Evolutionary conservation across 148 eudicot genomes (phyloP), one percentile per base, ranked within the genome.

Genomic region (Tetragonia tetragonoides): DNA sequence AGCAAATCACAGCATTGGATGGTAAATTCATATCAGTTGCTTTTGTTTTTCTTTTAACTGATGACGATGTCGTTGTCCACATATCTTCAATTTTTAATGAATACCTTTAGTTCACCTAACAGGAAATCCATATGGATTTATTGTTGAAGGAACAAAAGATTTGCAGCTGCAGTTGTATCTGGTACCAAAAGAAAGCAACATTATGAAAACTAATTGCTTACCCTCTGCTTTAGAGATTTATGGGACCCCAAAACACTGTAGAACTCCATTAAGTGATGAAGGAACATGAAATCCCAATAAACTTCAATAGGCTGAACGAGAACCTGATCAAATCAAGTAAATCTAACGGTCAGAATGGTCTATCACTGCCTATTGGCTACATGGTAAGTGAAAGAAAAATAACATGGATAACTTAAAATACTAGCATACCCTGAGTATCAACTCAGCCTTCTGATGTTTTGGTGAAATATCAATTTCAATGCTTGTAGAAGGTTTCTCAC

Each of bases 211-310:
- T 6, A 77, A 54, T 57, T 60, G 63, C 88, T 77, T 83, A 94
- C 98, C 89, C 91, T 84, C 75, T 92, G 79, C 70, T 85, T 82
- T 24, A 86, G 89, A 80, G 86, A 87, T 78, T 81, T 84, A 72
- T 84, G 80, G 49, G 82, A 73, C 61, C 75, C 77, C 56, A 90
- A 23, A 68, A 90, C 85, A 37, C 79, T 72, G 81, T 86, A 85
- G 77, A 90, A 83, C 83, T 86, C 95, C 86, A 82, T 75, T 63
- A 94, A 68, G 75, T 81, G 84, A 73, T 68, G 70, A 63, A 89
- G 62, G 82, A 90, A 85, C 80, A 83, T 85, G 65, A 86, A 79
- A 75, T 90, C 89, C 68, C 82, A 88, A 67, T 77, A 73, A 75
- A 94, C 76, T 83, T 89, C 91, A 79, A 86, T 68, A 42, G 93